Conservation (phyloP, 1,284 basidiomycete species). For the Puccinia novopanici region DNA sequence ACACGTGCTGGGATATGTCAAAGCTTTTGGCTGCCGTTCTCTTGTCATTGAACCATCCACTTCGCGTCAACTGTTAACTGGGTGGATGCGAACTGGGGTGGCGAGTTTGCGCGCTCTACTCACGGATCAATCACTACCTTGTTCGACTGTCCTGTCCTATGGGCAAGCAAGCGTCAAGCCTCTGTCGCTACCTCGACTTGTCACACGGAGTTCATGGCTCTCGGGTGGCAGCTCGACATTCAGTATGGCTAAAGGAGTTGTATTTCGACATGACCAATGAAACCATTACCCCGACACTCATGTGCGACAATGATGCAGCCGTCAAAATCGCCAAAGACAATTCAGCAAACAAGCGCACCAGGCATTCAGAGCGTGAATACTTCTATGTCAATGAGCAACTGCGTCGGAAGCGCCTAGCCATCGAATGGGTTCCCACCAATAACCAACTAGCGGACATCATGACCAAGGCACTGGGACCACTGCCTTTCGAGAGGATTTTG, state of each 20-base stretch:
- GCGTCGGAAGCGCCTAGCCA: too few species aligned
- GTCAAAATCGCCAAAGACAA: constrained; percentile 29
- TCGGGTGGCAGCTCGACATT: constrained; percentile 6
- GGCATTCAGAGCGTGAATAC: too few species aligned
- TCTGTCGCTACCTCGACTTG: background rate
- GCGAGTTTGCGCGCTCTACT: background rate
- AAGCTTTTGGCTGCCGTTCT: background rate
- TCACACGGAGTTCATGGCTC: too few species aligned
- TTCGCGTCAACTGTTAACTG: background rate
- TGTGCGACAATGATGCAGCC: constrained; percentile 19
- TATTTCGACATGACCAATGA: constrained; percentile 1
- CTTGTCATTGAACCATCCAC: background rate
- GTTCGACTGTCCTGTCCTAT: background rate
- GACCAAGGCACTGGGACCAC: background rate
- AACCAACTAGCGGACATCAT: constrained; percentile 15
- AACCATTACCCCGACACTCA: background rate
- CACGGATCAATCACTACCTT: constrained; percentile 11
- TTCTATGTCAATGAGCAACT: too few species aligned
- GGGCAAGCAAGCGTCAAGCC: constrained; percentile 8
- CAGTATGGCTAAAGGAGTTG: background rate
- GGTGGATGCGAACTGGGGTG: background rate
- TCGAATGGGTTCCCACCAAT: too few species aligned
- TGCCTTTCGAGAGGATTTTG: constrained; percentile 18
- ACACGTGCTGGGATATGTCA: constrained; percentile 13
- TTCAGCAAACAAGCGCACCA: constrained; percentile 42